Evolutionary conservation across 306 rosid genomes (phyloP), one percentile per base, ranked within the genome.

Genomic region (Acacia confusa): DNA sequence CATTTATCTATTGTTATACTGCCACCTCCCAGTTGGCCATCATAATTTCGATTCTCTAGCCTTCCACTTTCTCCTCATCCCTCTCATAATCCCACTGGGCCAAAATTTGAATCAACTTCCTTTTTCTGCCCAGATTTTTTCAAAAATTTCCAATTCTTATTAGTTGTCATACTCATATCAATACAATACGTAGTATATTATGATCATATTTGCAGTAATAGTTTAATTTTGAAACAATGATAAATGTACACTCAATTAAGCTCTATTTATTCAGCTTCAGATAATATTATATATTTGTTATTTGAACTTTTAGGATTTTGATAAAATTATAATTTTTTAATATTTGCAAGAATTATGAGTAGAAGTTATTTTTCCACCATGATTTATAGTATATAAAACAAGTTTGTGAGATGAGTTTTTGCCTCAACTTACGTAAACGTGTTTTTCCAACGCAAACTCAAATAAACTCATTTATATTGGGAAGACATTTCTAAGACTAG

Each of bases 401-500:
- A 34, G 7, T 34, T 4, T 34, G 7, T 34, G 36, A 34, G 36
- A 34, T 0, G 0, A 34, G 7, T 34, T 34, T 34, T 34, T 4
- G 0, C 4, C 0, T 34, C 0, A 5, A 34, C 6, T 4, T 34
- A 0, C 1, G 7, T 34, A 1, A 34, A 3, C 38, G 0, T 34
- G 0, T 1, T 34, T 34, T 34, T 34, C 6, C 6, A 34, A 4
- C 0, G 7, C 38, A 0, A 34, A 34, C 4, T 3, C 38, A 34
- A 5, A 34, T 1, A 34, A 1, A 0, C 34, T 4, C 34, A 30
- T n/a, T n/a, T n/a, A n/a, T 30, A 30, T 2, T 30, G 1, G 3
- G 4, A 2, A 4, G 34, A 0, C 34, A 30, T 30, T 30, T 4
- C 4, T 4, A 0, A 30, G 0, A 30, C 4, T 3, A 2, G 34